Conservation (phyloP, 2,329 filamentous ascomycete species). For the Penicillium decumbens region DNA sequence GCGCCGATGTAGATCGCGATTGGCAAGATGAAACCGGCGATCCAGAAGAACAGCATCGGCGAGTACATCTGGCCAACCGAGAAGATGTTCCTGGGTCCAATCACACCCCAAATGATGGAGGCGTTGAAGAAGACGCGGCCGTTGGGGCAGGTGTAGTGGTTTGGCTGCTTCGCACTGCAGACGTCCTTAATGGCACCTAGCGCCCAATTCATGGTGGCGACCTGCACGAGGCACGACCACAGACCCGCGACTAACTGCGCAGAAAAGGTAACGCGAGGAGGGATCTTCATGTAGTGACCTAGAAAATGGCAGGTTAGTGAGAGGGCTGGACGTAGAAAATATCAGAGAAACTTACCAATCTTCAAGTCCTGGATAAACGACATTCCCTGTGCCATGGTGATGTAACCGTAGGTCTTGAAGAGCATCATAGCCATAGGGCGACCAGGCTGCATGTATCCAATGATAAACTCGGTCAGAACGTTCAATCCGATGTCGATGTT, state of each 20-base stretch:
- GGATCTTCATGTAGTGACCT: conserved; percentile 60
- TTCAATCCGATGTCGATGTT: conserved; percentile 65
- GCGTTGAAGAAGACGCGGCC: conserved; percentile 63
- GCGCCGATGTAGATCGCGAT: conserved; percentile 58
- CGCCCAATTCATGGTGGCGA: conserved; percentile 45
- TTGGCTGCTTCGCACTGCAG: conserved; percentile 56
- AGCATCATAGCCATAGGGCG: conserved; percentile 70
- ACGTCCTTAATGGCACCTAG: conserved; percentile 57
- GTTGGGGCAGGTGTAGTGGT: conserved; percentile 57
- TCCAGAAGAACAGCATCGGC: conserved; percentile 65
- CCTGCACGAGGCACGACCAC: conserved; percentile 49
- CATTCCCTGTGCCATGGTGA: conserved; percentile 62
- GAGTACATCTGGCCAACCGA: conserved; percentile 59
- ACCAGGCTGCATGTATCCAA: conserved; percentile 69
- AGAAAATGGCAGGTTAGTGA: conserved; percentile 20
- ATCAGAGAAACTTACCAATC: conserved; percentile 39
- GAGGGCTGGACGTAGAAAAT: not conserved
- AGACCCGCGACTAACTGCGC: conserved; percentile 50
- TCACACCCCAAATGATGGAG: conserved; percentile 68
- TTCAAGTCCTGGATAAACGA: conserved; percentile 64
- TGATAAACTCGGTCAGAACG: conserved; percentile 69
- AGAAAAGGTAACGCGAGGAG: conserved; percentile 50
- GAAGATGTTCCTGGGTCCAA: conserved; percentile 67
- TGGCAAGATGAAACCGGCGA: conserved; percentile 61
- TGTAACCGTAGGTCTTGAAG: conserved; percentile 70